Percentiles rank a stretch among this genome's conserved stretches.
Evolutionary conservation across 2,329 filamentous ascomycete species (phyloP).

Genomic region (Periconia sp.): DNA sequence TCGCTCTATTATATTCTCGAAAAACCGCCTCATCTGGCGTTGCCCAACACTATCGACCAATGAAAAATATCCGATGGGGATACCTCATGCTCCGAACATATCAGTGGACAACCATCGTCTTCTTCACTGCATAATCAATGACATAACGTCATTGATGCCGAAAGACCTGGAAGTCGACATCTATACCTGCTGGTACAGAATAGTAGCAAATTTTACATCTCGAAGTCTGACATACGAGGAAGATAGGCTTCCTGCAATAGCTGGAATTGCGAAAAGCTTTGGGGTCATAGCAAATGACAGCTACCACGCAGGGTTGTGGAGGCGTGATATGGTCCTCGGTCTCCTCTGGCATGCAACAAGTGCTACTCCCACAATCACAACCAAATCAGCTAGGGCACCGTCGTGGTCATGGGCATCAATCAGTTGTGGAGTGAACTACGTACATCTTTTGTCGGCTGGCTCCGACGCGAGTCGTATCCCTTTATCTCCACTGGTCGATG

Average conservation of each 20-base stretch:
- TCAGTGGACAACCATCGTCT: neutral
- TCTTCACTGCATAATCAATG: neutral
- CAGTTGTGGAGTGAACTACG: neutral
- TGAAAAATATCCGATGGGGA: neutral
- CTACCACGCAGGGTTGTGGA: neutral
- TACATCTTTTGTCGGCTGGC: neutral
- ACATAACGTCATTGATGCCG: neutral
- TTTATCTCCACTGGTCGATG: neutral
- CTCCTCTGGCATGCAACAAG: neutral
- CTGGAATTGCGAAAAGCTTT: neutral
- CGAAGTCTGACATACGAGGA: neutral
- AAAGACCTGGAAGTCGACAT: neutral
- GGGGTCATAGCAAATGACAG: neutral
- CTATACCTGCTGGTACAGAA: neutral
- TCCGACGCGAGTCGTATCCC: neutral
- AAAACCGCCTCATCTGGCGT: neutral
- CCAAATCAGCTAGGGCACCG: neutral
- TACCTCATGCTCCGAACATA: neutral
- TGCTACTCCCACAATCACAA: neutral
- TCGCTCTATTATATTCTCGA: neutral
- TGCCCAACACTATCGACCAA: neutral
- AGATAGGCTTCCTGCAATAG: neutral
- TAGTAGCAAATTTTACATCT: neutral
- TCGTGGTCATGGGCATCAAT: neutral
- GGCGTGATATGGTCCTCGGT: neutral